Conservation (phyloP, 2,329 filamentous ascomycete species). For the Onygenales sp. region DNA sequence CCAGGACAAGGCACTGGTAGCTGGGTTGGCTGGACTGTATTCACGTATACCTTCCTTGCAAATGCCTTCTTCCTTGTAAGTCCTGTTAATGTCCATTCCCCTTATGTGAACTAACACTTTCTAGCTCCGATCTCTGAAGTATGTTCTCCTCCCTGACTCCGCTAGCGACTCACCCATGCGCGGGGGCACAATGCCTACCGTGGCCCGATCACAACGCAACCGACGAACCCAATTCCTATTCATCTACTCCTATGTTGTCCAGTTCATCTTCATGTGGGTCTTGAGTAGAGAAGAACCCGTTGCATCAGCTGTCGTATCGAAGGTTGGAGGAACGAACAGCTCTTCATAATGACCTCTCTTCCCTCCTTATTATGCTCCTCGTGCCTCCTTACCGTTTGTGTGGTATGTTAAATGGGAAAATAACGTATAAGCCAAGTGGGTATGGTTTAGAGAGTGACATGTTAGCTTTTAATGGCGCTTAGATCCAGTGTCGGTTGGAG, state of each 20-base stretch:
- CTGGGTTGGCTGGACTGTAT: conserved; percentile 81
- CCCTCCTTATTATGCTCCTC: background rate
- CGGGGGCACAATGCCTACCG: conserved; percentile 52
- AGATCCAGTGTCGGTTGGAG: no score
- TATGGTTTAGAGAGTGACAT: no score
- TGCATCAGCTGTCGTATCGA: conserved; percentile 14
- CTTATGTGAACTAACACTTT: conserved; percentile 1
- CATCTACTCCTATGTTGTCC: conserved; percentile 87
- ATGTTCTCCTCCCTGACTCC: conserved; percentile 84
- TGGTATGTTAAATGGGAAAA: background rate
- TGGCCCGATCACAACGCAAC: conserved; percentile 76
- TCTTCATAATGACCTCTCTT: conserved; percentile 1
- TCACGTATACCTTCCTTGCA: conserved; percentile 83
- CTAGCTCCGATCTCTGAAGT: conserved; percentile 87
- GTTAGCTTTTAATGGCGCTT: no score
- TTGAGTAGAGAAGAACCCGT: conserved; percentile 46
- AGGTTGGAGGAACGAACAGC: conserved; percentile 5
- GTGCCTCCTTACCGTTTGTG: no score
- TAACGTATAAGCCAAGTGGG: no score
- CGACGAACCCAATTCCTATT: conserved; percentile 87
- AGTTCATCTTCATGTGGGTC: conserved; percentile 91
- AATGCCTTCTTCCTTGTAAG: conserved; percentile 91
- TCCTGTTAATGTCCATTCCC: conserved; percentile 10
- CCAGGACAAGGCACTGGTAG: conserved; percentile 73
- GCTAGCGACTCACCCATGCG: conserved; percentile 55